These are phyloP conservation scores for Nitzschia sp. DNA, from an alignment of 108 stramenopile species.

Conservation along the genomic window DNA sequence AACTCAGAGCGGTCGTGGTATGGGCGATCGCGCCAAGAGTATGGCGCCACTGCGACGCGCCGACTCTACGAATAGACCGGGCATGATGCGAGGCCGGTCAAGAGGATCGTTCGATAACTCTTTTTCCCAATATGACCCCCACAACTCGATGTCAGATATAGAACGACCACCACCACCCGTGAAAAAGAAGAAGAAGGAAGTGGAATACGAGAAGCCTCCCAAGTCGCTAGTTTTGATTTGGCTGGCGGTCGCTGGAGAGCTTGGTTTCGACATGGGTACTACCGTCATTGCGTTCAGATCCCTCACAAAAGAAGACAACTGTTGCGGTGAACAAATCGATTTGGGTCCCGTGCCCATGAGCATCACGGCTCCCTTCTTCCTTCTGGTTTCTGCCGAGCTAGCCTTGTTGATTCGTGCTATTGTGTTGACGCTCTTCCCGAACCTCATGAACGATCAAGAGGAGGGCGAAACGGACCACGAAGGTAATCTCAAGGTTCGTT, in stretches of 20 bases:
- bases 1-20: background rate
- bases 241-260: conserved; percentile 23
- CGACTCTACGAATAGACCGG: background rate
- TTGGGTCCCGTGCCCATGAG: conserved; percentile 21
- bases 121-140: background rate
- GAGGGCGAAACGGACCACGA: background rate
- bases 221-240: conserved; percentile 32
- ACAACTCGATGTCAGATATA: background rate
- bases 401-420: conserved; percentile 19
- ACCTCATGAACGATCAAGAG: background rate
- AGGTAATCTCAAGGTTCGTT: background rate
- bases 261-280: conserved; percentile 39
- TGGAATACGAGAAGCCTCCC: conserved; percentile 22
- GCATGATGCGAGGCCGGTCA: background rate
- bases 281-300: conserved; percentile 30
- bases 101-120: background rate
- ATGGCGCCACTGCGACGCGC: background rate
- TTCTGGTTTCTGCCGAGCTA: conserved; percentile 30
- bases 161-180: background rate
- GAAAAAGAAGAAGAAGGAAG: conserved; percentile 6
- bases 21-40: background rate
- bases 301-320: conserved; percentile 11
- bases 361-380: conserved; percentile 30
- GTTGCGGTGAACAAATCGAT: conserved; percentile 25
- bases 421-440: conserved; percentile 23